These are phyloP conservation scores for Aeschynomene evenia DNA, from an alignment of 306 rosid genomes.

Conservation along the genomic window DNA sequence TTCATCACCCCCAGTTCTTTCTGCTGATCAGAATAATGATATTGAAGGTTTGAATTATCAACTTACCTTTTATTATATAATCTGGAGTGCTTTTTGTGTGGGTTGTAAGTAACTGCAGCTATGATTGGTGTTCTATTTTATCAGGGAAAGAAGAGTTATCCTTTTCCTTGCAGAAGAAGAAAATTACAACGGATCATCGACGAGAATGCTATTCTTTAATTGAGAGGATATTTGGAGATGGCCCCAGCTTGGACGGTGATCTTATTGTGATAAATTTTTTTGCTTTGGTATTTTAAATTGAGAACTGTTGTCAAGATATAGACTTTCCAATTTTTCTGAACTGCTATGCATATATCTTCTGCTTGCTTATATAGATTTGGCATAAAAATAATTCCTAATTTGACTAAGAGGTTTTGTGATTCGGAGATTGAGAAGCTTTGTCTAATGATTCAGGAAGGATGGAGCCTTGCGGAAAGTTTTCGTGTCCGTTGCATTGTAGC, in stretches of 20 bases:
- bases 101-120: constrained; percentile 15
- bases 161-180: constrained; percentile 52
- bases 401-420: not conserved
- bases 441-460: constrained; percentile 75
- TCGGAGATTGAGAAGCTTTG: constrained; percentile 15
- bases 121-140: constrained; percentile 33
- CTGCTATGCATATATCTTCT: not conserved
- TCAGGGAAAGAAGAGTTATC: constrained; percentile 46
- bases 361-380: not conserved
- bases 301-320: not conserved
- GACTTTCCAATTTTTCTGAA: not conserved
- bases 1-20: constrained; percentile 72
- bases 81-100: not conserved
- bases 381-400: constrained; percentile 23
- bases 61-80: constrained; percentile 21
- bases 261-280: constrained; percentile 73
- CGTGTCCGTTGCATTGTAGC: constrained; percentile 65
- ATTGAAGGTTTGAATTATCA: constrained; percentile 46
- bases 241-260: constrained; percentile 61
- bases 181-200: constrained; percentile 53
- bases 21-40: constrained; percentile 43
- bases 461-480: constrained; percentile 80
- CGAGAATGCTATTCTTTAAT: constrained; percentile 54
- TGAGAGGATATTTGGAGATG: constrained; percentile 64
- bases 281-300: constrained; percentile 59